Base-by-base conservation (phyloP, 805 yeast species). In the Zygoascus ofunaensis region DNA sequence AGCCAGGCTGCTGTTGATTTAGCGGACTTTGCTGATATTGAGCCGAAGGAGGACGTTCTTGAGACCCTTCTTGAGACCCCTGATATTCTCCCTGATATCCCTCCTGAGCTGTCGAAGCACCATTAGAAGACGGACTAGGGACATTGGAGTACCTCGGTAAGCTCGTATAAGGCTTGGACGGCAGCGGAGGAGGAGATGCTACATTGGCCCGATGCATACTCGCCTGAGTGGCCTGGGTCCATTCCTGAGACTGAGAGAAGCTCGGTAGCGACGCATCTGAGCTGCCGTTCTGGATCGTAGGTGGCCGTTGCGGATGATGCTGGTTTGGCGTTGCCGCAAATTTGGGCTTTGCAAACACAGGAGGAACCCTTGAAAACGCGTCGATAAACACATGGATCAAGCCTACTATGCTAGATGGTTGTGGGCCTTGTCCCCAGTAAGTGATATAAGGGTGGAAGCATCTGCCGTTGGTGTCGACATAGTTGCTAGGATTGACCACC, bases 381-480 rank as follows among this genome's bases (percentile, higher is more conserved):
- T 54, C 59, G 4, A 59, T 48, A 42, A 72, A 51, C 14, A 64
- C 53, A 2, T 54, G 51, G 32, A 68, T 52, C 19, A 72, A 50
- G 18, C 53, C 63, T 2, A 60, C 26, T 17, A 75, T 49, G 41
- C 63, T 51, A 3, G 48, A 51, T 17, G 35, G 62, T 44, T 50
- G 65, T 20, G 51, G 53, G 21, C 34, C 37, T 2, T 58, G 57
- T 33, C 55, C 47, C 94, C 94, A 84, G 22, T 63, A 65, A n/a
- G 79, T 61, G 36, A 83, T 59, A 44, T 70, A 72, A 0, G 92
- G 90, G 53, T 82, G 80, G 57, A 79, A 82, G 43, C 86, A 71
- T 38, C 66, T 63, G 1, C 96, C 96, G 60, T 72, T 82, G 12
- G 75, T 62, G 59, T 84, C 94, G 3, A 85, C 74, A 52, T 74